Evolutionary conservation across 257 asterid species (phyloP).

Genomic region (Pogostemon cablin): DNA sequence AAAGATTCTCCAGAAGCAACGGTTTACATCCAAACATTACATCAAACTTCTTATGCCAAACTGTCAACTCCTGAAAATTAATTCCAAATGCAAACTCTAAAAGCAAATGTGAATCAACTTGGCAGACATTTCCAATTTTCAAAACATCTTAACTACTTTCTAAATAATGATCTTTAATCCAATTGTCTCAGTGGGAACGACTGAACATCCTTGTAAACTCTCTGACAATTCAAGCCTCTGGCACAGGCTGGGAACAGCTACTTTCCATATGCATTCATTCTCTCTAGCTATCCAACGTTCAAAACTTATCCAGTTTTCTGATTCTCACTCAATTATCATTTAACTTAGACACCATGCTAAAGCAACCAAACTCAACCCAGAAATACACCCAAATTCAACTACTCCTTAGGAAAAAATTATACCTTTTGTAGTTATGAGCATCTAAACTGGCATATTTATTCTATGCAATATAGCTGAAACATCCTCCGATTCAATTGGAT

Average conservation of each 20-base stretch:
- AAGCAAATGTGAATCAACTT: constrained; percentile 20
- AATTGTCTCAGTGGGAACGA: constrained; percentile 11
- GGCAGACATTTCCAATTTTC: background rate
- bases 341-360: background rate
- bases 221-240: constrained; percentile 4
- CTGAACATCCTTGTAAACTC: constrained; percentile 2
- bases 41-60: background rate
- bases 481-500: constrained; percentile 23
- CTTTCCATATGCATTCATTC: background rate
- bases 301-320: constrained; percentile 10
- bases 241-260: constrained; percentile 8
- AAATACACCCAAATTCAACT: background rate
- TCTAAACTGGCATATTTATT: background rate
- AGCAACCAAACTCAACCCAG: constrained; percentile 15
- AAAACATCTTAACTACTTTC: constrained; percentile 14
- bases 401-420: background rate
- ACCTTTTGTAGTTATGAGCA: constrained; percentile 3
- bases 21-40: background rate
- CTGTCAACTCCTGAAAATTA: constrained; percentile 6
- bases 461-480: background rate
- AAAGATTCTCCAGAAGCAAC: background rate
- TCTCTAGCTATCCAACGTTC: constrained; percentile 12
- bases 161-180: constrained; percentile 3
- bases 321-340: constrained; percentile 4
- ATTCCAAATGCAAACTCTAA: constrained; percentile 13